A percentile compares a stretch with the other conserved stretches of the same genome.
Conservation (phyloP, 768 basidiomycete species). For the Pisolithus albus region DNA sequence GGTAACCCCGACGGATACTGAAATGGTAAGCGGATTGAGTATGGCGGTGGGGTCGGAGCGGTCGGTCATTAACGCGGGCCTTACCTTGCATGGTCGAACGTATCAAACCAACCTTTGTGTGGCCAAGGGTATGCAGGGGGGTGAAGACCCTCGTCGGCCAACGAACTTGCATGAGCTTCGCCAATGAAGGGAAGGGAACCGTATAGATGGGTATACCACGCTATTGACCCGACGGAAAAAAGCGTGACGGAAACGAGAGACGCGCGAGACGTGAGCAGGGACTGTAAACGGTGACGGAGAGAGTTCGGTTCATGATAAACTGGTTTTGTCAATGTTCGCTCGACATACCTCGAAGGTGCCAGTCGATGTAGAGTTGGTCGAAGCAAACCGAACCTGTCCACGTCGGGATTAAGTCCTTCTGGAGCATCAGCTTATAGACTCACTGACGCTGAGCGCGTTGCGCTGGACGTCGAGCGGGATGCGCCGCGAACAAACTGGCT, state of each 20-base stretch:
- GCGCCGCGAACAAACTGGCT: constrained; percentile 43
- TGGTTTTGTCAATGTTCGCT: neutral
- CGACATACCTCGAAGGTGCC: constrained; percentile 58
- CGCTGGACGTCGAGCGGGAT: constrained; percentile 37
- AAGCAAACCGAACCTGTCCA: constrained; percentile 64
- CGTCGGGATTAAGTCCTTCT: constrained; percentile 5
- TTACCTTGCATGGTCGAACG: constrained; percentile 95
- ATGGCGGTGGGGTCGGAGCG: constrained; percentile 3
- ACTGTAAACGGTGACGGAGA: constrained; percentile 32
- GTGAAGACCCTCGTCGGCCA: constrained; percentile 93
- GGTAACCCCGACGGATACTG: constrained; percentile 92
- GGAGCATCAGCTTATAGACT: constrained; percentile 19
- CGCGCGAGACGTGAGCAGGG: constrained; percentile 61
- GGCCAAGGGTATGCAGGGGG: constrained; percentile 84
- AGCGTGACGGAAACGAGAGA: constrained; percentile 70
- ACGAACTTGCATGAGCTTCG: constrained; percentile 88
- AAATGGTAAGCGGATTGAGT: constrained; percentile 7
- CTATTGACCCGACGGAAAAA: constrained; percentile 81
- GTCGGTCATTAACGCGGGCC: constrained; percentile 23
- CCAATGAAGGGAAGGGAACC: constrained; percentile 84
- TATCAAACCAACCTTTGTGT: constrained; percentile 81
- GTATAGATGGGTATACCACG: constrained; percentile 95
- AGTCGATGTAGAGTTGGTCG: constrained; percentile 50
- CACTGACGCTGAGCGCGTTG: constrained; percentile 48
- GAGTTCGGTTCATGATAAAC: neutral